phyloP scores from a whole-genome alignment of 2,329 filamentous ascomycete species.

The Exophiala sp. region DNA sequence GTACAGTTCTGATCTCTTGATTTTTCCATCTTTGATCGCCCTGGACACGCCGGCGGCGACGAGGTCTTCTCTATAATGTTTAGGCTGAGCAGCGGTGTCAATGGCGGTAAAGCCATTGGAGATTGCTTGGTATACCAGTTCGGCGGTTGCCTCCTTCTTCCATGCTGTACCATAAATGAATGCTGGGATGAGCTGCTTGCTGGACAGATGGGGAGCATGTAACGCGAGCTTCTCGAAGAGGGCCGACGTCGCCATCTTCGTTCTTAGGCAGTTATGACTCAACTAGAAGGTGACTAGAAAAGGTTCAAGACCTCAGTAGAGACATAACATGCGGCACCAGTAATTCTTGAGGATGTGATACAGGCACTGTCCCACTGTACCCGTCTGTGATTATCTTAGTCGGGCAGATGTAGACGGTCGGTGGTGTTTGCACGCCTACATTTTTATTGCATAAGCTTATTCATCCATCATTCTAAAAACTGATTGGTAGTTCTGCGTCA shows the following conservation, averaged over 20 bases:
- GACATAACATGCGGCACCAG: neutral
- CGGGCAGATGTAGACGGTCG: too few species aligned
- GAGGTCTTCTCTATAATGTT: constrained; percentile 68
- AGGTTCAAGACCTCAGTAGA: neutral
- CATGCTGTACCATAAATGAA: constrained; percentile 79
- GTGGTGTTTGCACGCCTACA: too few species aligned
- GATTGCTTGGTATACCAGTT: constrained; percentile 64
- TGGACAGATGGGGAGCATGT: constrained; percentile 18
- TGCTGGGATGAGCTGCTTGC: constrained; percentile 30
- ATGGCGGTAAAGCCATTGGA: constrained; percentile 61
- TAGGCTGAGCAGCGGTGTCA: constrained; percentile 73
- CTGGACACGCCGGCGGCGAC: constrained; percentile 62
- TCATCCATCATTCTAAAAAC: neutral
- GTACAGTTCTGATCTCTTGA: constrained; percentile 57
- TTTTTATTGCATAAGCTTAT: too few species aligned
- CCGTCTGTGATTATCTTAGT: neutral
- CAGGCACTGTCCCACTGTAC: neutral
- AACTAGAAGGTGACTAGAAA: neutral
- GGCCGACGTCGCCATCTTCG: constrained; percentile 16
- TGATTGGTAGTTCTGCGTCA: neutral
- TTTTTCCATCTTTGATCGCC: constrained; percentile 54
- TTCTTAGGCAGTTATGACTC: neutral
- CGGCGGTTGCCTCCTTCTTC: constrained; percentile 65
- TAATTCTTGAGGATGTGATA: neutral
- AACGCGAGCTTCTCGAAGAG: constrained; percentile 23